These are phyloP conservation scores for Lactarius vividus DNA, from an alignment of 768 basidiomycete genomes.

Conservation along the genomic window DNA sequence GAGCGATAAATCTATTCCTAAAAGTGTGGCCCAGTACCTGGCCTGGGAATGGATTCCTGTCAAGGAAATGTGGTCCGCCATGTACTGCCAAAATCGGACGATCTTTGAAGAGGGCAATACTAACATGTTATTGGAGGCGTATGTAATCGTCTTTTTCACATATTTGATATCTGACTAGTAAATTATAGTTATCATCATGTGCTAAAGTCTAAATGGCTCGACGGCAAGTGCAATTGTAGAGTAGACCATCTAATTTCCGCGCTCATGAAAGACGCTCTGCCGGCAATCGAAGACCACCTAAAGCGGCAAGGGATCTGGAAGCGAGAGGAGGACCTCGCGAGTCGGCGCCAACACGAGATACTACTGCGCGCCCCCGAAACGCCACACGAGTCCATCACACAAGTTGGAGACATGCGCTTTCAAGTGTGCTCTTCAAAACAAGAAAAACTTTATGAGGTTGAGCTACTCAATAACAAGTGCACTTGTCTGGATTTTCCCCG, in stretches of 20 bases:
- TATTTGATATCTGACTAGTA: too few relatives aligned
- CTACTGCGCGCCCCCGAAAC: not conserved
- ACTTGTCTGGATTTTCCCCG: not conserved
- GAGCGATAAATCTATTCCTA: not conserved
- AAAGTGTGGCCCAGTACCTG: not conserved
- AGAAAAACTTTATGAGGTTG: not conserved
- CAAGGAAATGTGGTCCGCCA: not conserved
- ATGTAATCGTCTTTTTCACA: not conserved
- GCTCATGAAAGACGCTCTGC: too few relatives aligned
- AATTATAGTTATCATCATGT: too few relatives aligned
- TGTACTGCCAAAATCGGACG: not conserved
- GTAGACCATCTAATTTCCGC: not conserved
- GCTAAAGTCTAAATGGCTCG: not conserved
- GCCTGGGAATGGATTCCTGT: too few relatives aligned
- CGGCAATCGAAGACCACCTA: too few relatives aligned
- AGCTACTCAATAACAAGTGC: not conserved
- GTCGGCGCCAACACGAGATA: too few relatives aligned
- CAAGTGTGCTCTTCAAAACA: not conserved
- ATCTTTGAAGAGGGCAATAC: not conserved
- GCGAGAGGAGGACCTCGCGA: too few relatives aligned
- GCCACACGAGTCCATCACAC: not conserved
- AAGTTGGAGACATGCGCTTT: not conserved
- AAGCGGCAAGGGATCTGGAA: too few relatives aligned
- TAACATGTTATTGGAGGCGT: not conserved
- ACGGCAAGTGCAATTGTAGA: not conserved